phyloP scores from a whole-genome alignment of 169 alveolate genomes.

The Perkinsus chesapeaki region DNA sequence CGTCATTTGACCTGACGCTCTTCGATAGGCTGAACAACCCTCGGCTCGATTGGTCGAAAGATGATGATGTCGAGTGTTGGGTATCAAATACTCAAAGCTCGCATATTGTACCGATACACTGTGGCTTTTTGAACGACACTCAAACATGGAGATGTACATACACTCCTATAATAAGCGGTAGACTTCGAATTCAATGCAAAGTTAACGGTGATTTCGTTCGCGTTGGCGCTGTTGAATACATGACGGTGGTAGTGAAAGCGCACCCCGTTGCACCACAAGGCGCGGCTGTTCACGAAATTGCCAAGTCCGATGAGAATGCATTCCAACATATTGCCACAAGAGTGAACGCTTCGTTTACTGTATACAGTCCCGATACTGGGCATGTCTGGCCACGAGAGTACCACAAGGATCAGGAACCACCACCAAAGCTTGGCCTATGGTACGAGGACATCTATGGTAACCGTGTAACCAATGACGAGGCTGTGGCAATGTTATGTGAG shows the following conservation, averaged over 20 bases:
- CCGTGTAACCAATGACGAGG: not conserved
- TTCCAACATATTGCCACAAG: not conserved
- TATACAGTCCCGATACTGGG: not conserved
- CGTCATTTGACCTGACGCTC: not conserved
- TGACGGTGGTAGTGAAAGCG: not conserved
- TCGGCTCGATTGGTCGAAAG: not conserved
- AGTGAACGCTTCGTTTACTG: not conserved
- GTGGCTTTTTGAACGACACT: not conserved
- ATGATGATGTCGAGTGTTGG: not conserved
- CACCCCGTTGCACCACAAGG: not conserved
- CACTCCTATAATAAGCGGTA: not conserved
- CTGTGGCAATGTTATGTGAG: not conserved
- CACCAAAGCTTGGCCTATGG: not conserved
- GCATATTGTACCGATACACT: not conserved
- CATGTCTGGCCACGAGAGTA: not conserved
- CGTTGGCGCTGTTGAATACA: not conserved
- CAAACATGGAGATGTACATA: not conserved
- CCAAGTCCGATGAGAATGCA: not conserved
- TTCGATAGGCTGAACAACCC: not conserved
- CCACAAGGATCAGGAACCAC: not conserved
- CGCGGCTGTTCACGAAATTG: not conserved
- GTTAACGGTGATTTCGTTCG: not conserved
- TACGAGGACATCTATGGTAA: not conserved
- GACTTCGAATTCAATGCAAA: not conserved
- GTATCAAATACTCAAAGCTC: not conserved